Percentiles rank a stretch among this genome's conserved stretches.
phyloP scores from a whole-genome alignment of 73 alveolate species.

The Symbiodinium natans region DNA sequence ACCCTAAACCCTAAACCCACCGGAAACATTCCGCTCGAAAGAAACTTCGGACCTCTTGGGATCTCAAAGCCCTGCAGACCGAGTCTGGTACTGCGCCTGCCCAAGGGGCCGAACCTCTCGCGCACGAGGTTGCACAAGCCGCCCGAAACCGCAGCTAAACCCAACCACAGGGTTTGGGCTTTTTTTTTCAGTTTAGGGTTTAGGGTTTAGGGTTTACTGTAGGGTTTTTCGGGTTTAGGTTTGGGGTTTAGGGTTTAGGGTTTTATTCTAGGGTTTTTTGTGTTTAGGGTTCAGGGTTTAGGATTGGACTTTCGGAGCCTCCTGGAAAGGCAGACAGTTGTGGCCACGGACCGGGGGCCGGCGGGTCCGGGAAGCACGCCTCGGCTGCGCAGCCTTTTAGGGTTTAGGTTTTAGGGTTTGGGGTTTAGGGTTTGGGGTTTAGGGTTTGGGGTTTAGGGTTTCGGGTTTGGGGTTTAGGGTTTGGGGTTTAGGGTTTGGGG shows the following conservation, averaged over 20 bases:
- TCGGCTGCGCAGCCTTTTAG: not conserved
- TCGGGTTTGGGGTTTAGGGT: not conserved
- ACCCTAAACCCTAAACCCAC: not conserved
- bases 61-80: too few species aligned
- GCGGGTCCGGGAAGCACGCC: not conserved
- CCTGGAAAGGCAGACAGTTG: slow-evolving; percentile 55
- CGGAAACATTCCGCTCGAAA: too few species aligned
- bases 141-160: not conserved
- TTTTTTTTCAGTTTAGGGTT: too few species aligned
- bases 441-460: not conserved
- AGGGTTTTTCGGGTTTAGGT: too few species aligned
- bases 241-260: too few species aligned
- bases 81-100: too few species aligned
- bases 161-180: not conserved
- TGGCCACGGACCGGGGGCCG: not conserved
- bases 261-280: too few species aligned
- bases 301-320: not conserved
- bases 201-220: too few species aligned
- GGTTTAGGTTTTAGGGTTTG: not conserved
- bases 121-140: too few species aligned
- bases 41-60: too few species aligned
- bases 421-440: not conserved
- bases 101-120: too few species aligned
- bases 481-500: not conserved
- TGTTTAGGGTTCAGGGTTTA: too few species aligned